Base-by-base conservation (phyloP, 1,284 basidiomycete genomes). In the Apiotrichum mycotoxinovorans region DNA sequence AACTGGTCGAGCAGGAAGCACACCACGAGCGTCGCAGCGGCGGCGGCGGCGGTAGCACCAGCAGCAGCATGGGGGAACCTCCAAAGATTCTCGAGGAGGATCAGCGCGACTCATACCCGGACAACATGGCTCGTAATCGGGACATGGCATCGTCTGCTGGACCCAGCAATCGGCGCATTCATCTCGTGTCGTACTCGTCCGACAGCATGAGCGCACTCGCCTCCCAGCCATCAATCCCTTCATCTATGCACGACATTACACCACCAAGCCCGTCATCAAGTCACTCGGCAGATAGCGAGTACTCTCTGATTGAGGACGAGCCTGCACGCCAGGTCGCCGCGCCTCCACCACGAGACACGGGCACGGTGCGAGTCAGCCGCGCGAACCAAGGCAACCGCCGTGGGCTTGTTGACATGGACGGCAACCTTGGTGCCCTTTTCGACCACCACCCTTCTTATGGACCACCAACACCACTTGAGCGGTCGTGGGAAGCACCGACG, bases 211-310 rank as follows among this genome's bases (percentile, higher is more conserved):
- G 49, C 43, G 34, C 34, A 1, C n/a, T 51, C 10, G 47, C 44
- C 26, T 54, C 49, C 12, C 42, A 42, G 22, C 30, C 51, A 1
- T 44, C 51, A 3, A 18, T 40, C n/a, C 38, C 50, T 30, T 25
- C 33, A 4, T 49, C 47, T 4, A 11, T 33, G 2, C 23, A 41
- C 18, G n/a, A 51, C n/a, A n/a, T 38, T 12, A 30, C 38, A 2
- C 44, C 53, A 9, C 40, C 42, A 3, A 55, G 58, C 37, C 53
- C 26, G 40, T 33, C 46, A 33, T 48, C 53, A 11, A 47, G 37
- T 26, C 37, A 56, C 41, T 62, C 60, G 14, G 54, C 54, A n/a
- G 60, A 57, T 14, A 62, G 60, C 57, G 51, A 54, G 49, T 62
- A 62, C 54, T 62, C 60, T 23, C 37, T 54, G 14, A 7, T 33